phyloP scores from a whole-genome alignment of 768 basidiomycete genomes.

The Gyrodon lividus region DNA sequence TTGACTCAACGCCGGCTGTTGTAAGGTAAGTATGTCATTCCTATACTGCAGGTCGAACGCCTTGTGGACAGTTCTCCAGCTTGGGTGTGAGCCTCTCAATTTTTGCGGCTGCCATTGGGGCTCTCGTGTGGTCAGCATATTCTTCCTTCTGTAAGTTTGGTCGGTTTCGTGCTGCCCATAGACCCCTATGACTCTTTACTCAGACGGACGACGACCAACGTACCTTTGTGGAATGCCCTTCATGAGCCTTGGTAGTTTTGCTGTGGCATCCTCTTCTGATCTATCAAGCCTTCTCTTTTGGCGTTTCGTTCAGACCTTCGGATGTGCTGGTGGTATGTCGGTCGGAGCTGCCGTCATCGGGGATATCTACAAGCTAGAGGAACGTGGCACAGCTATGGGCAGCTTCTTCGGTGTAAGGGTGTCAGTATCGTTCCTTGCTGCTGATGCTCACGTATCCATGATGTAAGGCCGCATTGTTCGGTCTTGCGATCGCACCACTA shows the following conservation, averaged over 20 bases:
- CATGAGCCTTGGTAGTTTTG: conserved; percentile 56
- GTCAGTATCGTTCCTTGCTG: conserved; percentile 5
- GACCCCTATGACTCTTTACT: not conserved
- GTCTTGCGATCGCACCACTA: conserved; percentile 61
- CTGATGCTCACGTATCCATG: not conserved
- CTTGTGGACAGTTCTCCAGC: conserved; percentile 21
- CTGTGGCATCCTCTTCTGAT: conserved; percentile 47
- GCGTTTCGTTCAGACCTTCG: conserved; percentile 66
- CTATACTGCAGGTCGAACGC: not conserved
- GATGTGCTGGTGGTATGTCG: conserved; percentile 54
- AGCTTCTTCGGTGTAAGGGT: conserved; percentile 50
- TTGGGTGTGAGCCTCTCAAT: conserved; percentile 53
- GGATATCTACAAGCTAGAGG: conserved; percentile 65
- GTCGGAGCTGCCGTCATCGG: conserved; percentile 61
- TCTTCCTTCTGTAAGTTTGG: conserved; percentile 45
- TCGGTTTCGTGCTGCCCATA: conserved; percentile 2
- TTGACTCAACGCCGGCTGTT: conserved; percentile 53
- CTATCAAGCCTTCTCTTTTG: conserved; percentile 53
- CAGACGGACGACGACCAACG: conserved; percentile 64
- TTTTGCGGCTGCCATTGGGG: conserved; percentile 43
- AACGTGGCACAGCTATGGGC: conserved; percentile 60
- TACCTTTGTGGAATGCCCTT: conserved; percentile 62
- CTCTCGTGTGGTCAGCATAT: conserved; percentile 52
- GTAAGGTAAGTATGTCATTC: conserved; percentile 48
- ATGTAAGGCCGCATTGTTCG: conserved; percentile 47